These are phyloP conservation scores for Fragaria vesca DNA, from an alignment of 306 rosid species.

Conservation along the genomic window DNA sequence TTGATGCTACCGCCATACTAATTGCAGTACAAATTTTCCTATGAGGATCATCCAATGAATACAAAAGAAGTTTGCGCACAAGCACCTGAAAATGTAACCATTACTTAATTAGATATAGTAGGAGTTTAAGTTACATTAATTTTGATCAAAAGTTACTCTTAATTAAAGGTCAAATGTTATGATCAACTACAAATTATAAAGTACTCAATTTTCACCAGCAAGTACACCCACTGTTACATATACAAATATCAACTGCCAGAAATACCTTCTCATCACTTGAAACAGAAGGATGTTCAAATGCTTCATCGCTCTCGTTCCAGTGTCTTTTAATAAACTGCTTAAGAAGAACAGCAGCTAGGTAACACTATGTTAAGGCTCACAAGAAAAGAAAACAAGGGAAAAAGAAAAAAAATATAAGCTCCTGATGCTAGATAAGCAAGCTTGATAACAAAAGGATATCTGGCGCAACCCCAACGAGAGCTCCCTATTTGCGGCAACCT, in stretches of 20 bases:
- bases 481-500: slow-evolving; percentile 82
- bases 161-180: neutral
- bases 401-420: slow-evolving; percentile 9
- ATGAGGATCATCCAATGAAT: slow-evolving; percentile 81
- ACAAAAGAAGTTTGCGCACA: slow-evolving; percentile 63
- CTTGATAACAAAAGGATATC: slow-evolving; percentile 66
- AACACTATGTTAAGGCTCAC: slow-evolving; percentile 55
- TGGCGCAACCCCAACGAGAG: slow-evolving; percentile 74
- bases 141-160: neutral
- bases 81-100: slow-evolving; percentile 49
- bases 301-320: slow-evolving; percentile 88
- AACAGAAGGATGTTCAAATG: slow-evolving; percentile 84
- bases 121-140: neutral
- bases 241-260: slow-evolving; percentile 9
- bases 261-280: slow-evolving; percentile 76
- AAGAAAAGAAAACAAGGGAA: slow-evolving; percentile 30
- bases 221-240: neutral
- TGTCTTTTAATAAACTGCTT: slow-evolving; percentile 89
- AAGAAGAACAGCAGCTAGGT: slow-evolving; percentile 98
- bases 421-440: slow-evolving; percentile 15
- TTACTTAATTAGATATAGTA: slow-evolving; percentile 25
- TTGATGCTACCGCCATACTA: slow-evolving; percentile 93
- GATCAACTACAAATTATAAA: neutral
- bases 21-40: slow-evolving; percentile 89
- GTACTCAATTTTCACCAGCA: neutral